Evolutionary conservation across 2,329 filamentous ascomycete genomes (phyloP).

Genomic region (Cordyceps sp.): DNA sequence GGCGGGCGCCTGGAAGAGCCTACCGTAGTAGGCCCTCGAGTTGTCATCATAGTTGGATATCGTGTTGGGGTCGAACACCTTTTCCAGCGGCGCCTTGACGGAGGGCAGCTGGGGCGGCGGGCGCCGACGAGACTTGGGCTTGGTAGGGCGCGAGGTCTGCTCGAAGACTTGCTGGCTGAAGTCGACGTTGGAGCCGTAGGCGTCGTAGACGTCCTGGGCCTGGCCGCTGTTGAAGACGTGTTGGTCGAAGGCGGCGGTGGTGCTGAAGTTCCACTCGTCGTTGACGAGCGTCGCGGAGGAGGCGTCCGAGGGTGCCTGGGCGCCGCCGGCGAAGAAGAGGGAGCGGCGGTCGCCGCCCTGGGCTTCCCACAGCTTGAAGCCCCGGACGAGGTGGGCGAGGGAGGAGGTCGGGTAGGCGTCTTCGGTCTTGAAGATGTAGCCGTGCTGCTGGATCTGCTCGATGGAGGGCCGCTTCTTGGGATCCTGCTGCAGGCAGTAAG

Average conservation of each 20-base stretch:
- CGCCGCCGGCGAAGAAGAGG: conserved; percentile 42
- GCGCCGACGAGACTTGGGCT: conserved; percentile 34
- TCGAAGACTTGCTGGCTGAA: conserved; percentile 27
- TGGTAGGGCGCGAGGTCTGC: conserved; percentile 34
- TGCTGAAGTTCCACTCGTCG: conserved; percentile 54
- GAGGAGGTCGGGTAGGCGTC: conserved; percentile 45
- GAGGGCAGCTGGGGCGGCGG: conserved; percentile 42
- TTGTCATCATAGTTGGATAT: conserved; percentile 49
- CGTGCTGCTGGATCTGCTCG: conserved; percentile 51
- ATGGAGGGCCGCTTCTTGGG: conserved; percentile 53
- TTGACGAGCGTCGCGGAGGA: conserved; percentile 27
- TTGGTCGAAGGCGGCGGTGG: conserved; percentile 46
- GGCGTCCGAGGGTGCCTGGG: conserved; percentile 31
- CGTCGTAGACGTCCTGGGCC: conserved; percentile 42
- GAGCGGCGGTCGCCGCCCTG: conserved; percentile 54
- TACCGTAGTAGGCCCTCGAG: conserved; percentile 42
- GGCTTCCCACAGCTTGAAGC: conserved; percentile 61
- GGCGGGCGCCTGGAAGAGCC: conserved; percentile 19
- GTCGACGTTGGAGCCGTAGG: conserved; percentile 41
- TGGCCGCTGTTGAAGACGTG: conserved; percentile 35
- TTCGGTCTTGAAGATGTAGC: conserved; percentile 48
- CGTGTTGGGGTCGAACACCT: conserved; percentile 50
- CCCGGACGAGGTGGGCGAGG: conserved; percentile 49
- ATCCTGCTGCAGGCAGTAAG: conserved; percentile 56
- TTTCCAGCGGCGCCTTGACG: conserved; percentile 42